phyloP scores from a whole-genome alignment of 2,329 filamentous ascomycete species.

The Arachnopeziza araneosa region DNA sequence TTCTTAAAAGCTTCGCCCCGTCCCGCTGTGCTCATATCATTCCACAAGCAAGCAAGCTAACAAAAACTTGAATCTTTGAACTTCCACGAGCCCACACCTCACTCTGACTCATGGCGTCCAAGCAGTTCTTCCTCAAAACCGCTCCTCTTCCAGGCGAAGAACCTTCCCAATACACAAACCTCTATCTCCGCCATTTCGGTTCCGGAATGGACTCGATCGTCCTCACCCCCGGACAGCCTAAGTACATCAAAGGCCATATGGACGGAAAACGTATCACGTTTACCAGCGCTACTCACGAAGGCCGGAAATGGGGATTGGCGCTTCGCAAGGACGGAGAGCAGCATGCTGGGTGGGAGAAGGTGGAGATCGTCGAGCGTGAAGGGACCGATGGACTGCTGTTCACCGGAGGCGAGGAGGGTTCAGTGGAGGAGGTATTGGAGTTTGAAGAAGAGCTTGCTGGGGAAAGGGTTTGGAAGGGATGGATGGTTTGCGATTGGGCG shows the following conservation, averaged over 20 bases:
- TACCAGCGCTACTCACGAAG: background rate
- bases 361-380: constrained; percentile 2
- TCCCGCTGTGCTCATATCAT: no score
- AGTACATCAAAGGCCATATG: constrained; percentile 1
- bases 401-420: background rate
- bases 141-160: background rate
- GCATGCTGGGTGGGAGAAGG: constrained; percentile 4
- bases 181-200: constrained; percentile 1
- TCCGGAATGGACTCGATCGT: constrained; percentile 2
- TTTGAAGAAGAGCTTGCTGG: constrained; percentile 1
- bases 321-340: constrained; percentile 1
- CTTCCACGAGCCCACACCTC: background rate
- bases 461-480: constrained; percentile 2
- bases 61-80: background rate
- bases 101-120: background rate
- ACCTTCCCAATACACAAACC: background rate
- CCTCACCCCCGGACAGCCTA: background rate
- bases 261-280: constrained; percentile 1
- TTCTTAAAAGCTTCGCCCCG: no score
- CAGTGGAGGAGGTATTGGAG: background rate
- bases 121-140: constrained; percentile 1
- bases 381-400: constrained; percentile 1
- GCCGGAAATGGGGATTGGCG: constrained; percentile 1
- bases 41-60: no score
- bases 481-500: constrained; percentile 2